Evolutionary conservation across 768 basidiomycete genomes (phyloP), one percentile per base, ranked within the genome.

Genomic region (Asterophora lycoperdoides): DNA sequence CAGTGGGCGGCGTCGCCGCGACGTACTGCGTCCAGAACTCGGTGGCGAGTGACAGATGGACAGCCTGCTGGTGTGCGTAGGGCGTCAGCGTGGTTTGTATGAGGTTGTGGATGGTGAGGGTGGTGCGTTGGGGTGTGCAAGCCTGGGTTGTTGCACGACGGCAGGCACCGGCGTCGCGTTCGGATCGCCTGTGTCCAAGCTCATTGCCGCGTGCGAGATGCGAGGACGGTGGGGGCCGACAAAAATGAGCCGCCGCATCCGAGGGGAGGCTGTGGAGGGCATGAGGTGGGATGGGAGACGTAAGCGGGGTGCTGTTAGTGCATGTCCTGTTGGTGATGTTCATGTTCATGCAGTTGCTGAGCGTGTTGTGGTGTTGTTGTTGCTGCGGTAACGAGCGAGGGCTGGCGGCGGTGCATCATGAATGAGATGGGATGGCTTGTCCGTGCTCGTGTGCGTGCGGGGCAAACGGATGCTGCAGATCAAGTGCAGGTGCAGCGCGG

Each of bases 21-120:
- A 89, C 74, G 57, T 83, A 89, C 54, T 80, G 72, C 64, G 75
- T 87, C 87, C 87, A 89, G 53, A 86, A 80, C 45, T 87, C 83
- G 41, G 75, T 70, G 60, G 30, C 30, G 30, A 87, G 59, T 40
- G 59, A 44, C 68, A 73, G 54, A n/a, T n/a, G n/a, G n/a, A n/a
- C n/a, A n/a, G n/a, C n/a, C n/a, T n/a, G n/a, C 36, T 5, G 66
- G 65, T 0, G 71, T 64, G 15, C 32, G 47, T n/a, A 36, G 42
- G 59, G n/a, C n/a, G n/a, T n/a, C n/a, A n/a, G n/a, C n/a, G n/a
- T n/a, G n/a, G n/a, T n/a, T n/a, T 19, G 61, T 54, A 41, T 23
- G 23, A 6, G 23, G 23, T 23, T 23, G 23, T 3, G 6, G 23
- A 23, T n/a, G n/a, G n/a, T n/a, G n/a, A n/a, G n/a, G n/a, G n/a